Evolutionary conservation across 495 filamentous ascomycete genomes (phyloP).

Genomic region (Pyronema omphalodes): DNA sequence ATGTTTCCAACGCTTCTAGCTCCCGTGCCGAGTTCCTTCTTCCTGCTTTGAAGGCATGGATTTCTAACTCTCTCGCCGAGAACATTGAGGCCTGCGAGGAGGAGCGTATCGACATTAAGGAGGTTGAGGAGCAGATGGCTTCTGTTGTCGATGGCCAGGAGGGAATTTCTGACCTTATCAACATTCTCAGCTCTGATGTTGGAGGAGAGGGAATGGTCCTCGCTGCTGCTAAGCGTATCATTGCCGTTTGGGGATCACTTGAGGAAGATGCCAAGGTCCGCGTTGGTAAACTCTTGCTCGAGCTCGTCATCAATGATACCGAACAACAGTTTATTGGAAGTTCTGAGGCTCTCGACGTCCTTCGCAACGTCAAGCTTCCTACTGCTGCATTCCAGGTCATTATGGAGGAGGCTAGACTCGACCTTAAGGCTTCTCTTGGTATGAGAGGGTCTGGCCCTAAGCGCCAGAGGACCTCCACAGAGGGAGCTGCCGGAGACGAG

Average conservation of each 20-base stretch:
- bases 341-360: constrained; percentile 42
- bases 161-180: constrained; percentile 41
- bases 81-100: constrained; percentile 29
- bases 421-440: constrained; percentile 7
- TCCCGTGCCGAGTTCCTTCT: constrained; percentile 52
- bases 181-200: constrained; percentile 33
- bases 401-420: constrained; percentile 10
- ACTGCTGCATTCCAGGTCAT: constrained; percentile 39
- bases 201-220: constrained; percentile 32
- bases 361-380: constrained; percentile 48
- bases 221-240: constrained; percentile 39
- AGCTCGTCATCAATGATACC: constrained; percentile 31
- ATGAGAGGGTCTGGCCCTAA: not conserved
- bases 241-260: constrained; percentile 50
- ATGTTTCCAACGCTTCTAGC: constrained; percentile 45
- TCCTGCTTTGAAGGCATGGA: constrained; percentile 50
- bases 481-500: constrained; percentile 8
- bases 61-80: constrained; percentile 21
- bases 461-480: not conserved
- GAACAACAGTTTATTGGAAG: constrained; percentile 27
- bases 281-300: constrained; percentile 43
- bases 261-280: constrained; percentile 41
- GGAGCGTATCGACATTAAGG: constrained; percentile 42
- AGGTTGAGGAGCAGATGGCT: constrained; percentile 41
- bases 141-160: constrained; percentile 42